Evolutionary conservation across 2,329 filamentous ascomycete species (phyloP).

Genomic region (Colletotrichum scovillei): DNA sequence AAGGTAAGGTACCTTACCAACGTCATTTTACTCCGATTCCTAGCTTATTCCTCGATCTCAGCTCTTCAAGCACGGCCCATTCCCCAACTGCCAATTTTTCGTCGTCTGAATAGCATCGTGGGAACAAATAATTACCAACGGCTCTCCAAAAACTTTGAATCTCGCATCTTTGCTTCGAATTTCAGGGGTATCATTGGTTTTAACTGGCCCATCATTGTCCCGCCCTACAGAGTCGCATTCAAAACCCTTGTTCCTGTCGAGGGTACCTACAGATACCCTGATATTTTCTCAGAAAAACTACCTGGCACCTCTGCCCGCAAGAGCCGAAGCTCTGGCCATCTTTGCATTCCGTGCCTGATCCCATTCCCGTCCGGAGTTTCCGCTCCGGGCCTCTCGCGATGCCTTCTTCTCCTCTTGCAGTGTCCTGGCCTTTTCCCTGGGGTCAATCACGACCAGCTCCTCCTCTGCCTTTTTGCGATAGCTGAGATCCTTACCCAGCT

Average conservation of each 20-base stretch:
- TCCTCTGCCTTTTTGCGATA: slow-evolving; percentile 94
- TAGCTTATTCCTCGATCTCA: slow-evolving; percentile 32
- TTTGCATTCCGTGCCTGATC: slow-evolving; percentile 69
- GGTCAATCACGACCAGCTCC: slow-evolving; percentile 93
- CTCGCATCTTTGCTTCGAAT: not conserved
- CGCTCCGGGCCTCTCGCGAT: slow-evolving; percentile 64
- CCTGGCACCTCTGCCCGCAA: slow-evolving; percentile 67
- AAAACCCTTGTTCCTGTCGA: slow-evolving; percentile 16
- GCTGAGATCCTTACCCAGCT: slow-evolving; percentile 88
- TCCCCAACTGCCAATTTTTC: slow-evolving; percentile 17
- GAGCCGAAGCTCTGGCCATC: slow-evolving; percentile 62
- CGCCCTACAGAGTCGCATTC: slow-evolving; percentile 21
- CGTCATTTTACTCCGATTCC: slow-evolving; percentile 34
- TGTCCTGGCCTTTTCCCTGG: slow-evolving; percentile 81
- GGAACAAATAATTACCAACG: slow-evolving; percentile 24
- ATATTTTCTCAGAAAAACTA: slow-evolving; percentile 43
- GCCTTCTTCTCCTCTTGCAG: slow-evolving; percentile 74
- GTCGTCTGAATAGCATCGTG: slow-evolving; percentile 34
- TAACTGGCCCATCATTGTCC: slow-evolving; percentile 17
- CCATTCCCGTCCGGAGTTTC: slow-evolving; percentile 66
- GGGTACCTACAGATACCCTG: not conserved
- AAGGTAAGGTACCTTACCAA: not conserved
- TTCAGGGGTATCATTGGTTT: slow-evolving; percentile 35
- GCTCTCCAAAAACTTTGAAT: slow-evolving; percentile 17
- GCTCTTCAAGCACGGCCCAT: slow-evolving; percentile 10